Evolutionary conservation across 108 stramenopile genomes (phyloP), one percentile per base, ranked within the genome.

Genomic region (Nannochloropsis salina): DNA sequence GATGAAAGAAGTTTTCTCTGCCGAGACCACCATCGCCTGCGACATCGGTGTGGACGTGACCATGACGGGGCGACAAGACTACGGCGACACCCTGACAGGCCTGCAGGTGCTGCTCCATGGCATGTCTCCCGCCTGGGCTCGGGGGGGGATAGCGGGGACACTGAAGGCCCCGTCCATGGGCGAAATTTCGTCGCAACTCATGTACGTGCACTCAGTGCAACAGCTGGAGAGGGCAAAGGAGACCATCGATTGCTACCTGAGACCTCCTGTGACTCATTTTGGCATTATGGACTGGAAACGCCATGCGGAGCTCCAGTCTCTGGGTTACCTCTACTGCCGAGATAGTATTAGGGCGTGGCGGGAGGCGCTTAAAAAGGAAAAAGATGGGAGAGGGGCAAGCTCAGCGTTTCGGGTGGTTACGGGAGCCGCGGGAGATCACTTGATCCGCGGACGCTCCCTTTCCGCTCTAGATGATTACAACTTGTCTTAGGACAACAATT

Each of bases 1-100:
- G 8, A 93, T 93, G 92, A 44, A 44, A 41, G 44, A 87, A 22
- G 79, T 90, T 47, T 86, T 90, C 80, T 90, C 90, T 10, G 93
- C 93, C 8, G 88, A 88, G 42, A 88, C 86, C 42, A 90, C 92
- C 11, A 93, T 93, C 82, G 86, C 92, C 80, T 90, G 92, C 12
- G 93, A 93, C 87, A 92, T 92, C 12, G 82, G 88, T 3, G 61
- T 44, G 61, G 0, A 90, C 90, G 83, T 82, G 80, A 0, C 81
- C 83, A 44, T 82, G 80, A 81, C 91, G 90, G 80, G 90, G 88
- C 82, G 92, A 89, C 88, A 91, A 91, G 61, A 74, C 83, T 93
- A 92, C 47, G 93, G 93, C 45, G 85, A 88, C 9, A 43, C 84
- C 42, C 81, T 93, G 47, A 89, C 80, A 41, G 93, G 93, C 6